A percentile compares a stretch with the other conserved stretches of the same genome.
These are phyloP conservation scores for Tricholoma hemisulphureum DNA, from an alignment of 768 basidiomycete species.

Conservation along the genomic window DNA sequence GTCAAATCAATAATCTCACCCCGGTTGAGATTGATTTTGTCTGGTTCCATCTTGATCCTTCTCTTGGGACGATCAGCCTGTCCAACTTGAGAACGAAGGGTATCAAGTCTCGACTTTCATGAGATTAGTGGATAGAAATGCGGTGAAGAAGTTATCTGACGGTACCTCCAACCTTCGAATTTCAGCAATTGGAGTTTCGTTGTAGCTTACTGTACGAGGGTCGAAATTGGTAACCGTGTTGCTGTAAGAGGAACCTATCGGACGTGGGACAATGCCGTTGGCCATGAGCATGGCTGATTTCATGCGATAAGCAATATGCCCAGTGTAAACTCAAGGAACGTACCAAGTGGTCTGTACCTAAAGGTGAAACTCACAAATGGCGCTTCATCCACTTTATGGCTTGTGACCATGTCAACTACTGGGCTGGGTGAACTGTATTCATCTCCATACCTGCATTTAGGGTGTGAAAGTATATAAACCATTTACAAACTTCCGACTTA, in stretches of 20 bases:
- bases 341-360: conserved; percentile 35
- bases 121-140: background rate
- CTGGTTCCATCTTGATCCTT: background rate
- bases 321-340: background rate
- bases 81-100: background rate
- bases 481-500: conserved; percentile 4
- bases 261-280: conserved; percentile 10
- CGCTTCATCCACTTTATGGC: conserved; percentile 19
- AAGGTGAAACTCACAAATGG: conserved; percentile 32
- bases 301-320: background rate
- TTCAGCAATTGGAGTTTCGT: background rate
- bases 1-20: conserved; percentile 2
- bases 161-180: background rate
- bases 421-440: conserved; percentile 28
- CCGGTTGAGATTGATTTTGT: background rate
- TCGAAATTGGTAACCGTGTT: too few relatives aligned
- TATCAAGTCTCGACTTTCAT: background rate
- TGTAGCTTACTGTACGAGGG: background rate
- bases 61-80: background rate
- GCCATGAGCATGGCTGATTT: conserved; percentile 4
- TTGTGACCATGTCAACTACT: conserved; percentile 29
- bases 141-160: background rate
- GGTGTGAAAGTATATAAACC: background rate
- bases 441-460: conserved; percentile 24
- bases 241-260: background rate